Evolutionary conservation across 1,139 yeast genomes (phyloP), one percentile per base, ranked within the genome.

Genomic region (Candida sanyaensis): DNA sequence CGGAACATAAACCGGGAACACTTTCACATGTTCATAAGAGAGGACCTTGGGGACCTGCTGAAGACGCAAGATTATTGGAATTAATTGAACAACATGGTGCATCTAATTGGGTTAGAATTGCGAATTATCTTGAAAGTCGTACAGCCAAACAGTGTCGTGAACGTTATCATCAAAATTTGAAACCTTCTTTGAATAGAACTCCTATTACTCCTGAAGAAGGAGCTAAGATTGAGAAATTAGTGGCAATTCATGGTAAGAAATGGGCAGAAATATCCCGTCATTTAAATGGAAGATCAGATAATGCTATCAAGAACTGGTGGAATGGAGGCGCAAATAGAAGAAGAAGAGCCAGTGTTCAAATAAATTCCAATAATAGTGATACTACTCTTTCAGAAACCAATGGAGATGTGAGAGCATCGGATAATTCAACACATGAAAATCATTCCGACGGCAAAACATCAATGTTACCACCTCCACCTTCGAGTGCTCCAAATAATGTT

Each of bases 271-370:
- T 91, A 44, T 90, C 96, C 26, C 79, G 96, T 45, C 96, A 89
- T 65, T 69, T 91, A 52, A 86, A 88, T 55, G 96, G 96, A 1
- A 73, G 97, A 47, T 81, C 89, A 13, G 97, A 91, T 66, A 91
- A 91, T 65, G 93, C 96, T 28, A 89, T 91, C 57, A 91, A 91
- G 63, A 90, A 90, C 68, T 91, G 97, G 97, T 91, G 96, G 97
- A 91, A 91, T 61, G 96, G 96, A 6, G 95, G 96, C 10, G 92
- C 95, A 13, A 88, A 87, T 59, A 76, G 95, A 51, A 71, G 96
- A 54, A 77, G 90, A 56, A 64, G 88, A 53, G 83, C 84, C 4
- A 64, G 69, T 49, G 45, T 51, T 39, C 53, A 50, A 4, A 43
- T 52, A 6, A 6, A 3, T 17, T 7, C 33, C 4, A 38, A 29